These are phyloP conservation scores for Neonectria magnoliae DNA, from an alignment of 2,329 filamentous ascomycete genomes.

Conservation along the genomic window DNA sequence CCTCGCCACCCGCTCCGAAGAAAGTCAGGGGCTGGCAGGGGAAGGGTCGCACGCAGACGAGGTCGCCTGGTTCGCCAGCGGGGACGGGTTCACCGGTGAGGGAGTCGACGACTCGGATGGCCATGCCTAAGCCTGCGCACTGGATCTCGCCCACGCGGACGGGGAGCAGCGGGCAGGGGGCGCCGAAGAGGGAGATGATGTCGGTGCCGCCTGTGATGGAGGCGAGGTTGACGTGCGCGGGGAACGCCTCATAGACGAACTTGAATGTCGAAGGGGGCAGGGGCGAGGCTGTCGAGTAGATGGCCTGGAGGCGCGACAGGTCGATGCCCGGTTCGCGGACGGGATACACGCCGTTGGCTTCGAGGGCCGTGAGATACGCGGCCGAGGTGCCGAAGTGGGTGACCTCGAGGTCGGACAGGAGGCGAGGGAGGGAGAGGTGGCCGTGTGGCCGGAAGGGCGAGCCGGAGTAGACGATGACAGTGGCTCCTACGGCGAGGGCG, in stretches of 20 bases:
- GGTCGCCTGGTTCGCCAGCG: constrained; percentile 80
- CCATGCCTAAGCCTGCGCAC: constrained; percentile 81
- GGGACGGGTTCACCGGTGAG: constrained; percentile 64
- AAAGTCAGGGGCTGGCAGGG: constrained; percentile 92
- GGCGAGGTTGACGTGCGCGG: constrained; percentile 81
- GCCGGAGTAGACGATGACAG: constrained; percentile 89
- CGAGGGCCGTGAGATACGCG: constrained; percentile 90
- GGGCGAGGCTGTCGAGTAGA: constrained; percentile 94
- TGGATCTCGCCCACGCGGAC: constrained; percentile 81
- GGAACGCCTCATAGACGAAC: constrained; percentile 89
- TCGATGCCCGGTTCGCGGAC: constrained; percentile 62
- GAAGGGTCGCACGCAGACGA: constrained; percentile 88
- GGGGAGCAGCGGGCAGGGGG: constrained; percentile 79
- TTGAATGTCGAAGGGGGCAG: constrained; percentile 92
- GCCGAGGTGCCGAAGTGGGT: constrained; percentile 96
- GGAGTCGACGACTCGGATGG: constrained; percentile 70
- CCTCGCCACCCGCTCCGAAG: constrained; percentile 72
- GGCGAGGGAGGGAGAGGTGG: constrained; percentile 81
- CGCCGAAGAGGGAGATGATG: constrained; percentile 94
- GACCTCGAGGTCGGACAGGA: constrained; percentile 83
- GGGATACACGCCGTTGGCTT: constrained; percentile 76
- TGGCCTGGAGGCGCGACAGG: constrained; percentile 76
- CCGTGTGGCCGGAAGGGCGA: constrained; percentile 86
- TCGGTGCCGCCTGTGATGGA: constrained; percentile 97
- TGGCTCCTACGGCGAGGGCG: constrained; percentile 82